Evolutionary conservation across 495 filamentous ascomycete species (phyloP).

Genomic region (Podospora appendiculata): DNA sequence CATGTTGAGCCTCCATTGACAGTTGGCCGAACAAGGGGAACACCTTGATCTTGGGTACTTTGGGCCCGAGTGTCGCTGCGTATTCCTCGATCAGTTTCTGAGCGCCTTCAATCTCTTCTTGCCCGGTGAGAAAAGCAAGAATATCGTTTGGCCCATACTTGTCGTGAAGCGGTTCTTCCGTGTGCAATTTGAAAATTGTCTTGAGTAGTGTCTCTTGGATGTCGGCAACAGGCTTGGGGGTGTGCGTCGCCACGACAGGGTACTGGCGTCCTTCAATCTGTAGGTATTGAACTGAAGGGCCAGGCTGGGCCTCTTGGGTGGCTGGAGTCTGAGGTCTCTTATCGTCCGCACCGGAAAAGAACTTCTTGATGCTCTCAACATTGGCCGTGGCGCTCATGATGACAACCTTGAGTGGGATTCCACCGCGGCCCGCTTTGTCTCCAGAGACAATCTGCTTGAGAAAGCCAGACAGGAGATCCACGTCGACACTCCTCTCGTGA

Average conservation of each 20-base stretch:
- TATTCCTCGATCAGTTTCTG: constrained; percentile 77
- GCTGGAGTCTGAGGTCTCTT: background rate
- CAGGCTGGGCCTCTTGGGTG: background rate
- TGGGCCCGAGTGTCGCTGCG: constrained; percentile 56
- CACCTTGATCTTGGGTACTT: constrained; percentile 60
- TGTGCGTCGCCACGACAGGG: constrained; percentile 72
- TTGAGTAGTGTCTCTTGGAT: constrained; percentile 77
- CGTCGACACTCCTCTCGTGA: constrained; percentile 94
- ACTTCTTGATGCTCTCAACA: constrained; percentile 64
- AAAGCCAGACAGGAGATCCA: constrained; percentile 85
- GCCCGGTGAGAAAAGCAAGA: constrained; percentile 86
- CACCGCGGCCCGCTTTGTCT: constrained; percentile 52
- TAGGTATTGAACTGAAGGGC: constrained; percentile 40
- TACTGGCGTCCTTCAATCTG: constrained; percentile 85
- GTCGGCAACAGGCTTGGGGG: constrained; percentile 69
- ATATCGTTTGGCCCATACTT: constrained; percentile 52
- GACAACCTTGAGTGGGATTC: constrained; percentile 74
- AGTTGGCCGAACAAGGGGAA: constrained; percentile 45
- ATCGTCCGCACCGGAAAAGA: constrained; percentile 48
- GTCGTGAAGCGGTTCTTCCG: constrained; percentile 79
- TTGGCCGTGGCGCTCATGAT: constrained; percentile 97
- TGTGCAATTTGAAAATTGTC: constrained; percentile 82
- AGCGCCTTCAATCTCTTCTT: constrained; percentile 82
- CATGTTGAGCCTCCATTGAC: constrained; percentile 66
- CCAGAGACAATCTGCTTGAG: constrained; percentile 63